These are phyloP conservation scores for Aspergillus sparsus DNA, from an alignment of 495 filamentous ascomycete species.

Conservation along the genomic window DNA sequence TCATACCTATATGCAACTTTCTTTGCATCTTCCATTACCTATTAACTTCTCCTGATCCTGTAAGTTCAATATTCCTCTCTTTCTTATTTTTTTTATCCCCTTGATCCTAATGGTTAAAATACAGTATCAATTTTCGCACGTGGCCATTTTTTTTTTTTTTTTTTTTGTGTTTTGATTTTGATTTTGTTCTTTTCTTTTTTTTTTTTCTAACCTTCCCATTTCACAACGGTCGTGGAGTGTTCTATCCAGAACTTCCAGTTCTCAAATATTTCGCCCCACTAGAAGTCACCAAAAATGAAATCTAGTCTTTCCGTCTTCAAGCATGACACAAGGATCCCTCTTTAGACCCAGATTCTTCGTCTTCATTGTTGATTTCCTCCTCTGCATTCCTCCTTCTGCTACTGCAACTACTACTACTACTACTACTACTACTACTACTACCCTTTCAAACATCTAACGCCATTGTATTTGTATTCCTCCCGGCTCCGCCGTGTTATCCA, in stretches of 20 bases:
- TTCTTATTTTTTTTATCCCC: too few relatives aligned
- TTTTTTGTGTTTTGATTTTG: too few relatives aligned
- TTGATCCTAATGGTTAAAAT: too few relatives aligned
- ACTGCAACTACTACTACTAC: background rate
- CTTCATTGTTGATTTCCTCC: background rate
- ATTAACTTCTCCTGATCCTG: background rate
- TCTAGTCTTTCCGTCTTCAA: slow-evolving; percentile 1
- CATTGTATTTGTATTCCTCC: slow-evolving; percentile 14
- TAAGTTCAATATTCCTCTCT: background rate
- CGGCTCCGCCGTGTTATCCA: background rate
- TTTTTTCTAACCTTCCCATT: too few relatives aligned
- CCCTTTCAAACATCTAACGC: background rate
- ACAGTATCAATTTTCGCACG: background rate
- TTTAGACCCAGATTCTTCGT: background rate
- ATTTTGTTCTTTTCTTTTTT: too few relatives aligned
- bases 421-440: background rate
- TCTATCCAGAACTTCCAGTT: background rate
- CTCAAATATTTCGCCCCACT: slow-evolving; percentile 1
- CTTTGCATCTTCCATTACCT: background rate
- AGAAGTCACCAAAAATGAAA: slow-evolving; percentile 9
- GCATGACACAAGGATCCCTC: slow-evolving; percentile 4
- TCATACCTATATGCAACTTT: background rate
- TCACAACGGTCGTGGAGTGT: background rate
- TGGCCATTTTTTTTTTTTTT: background rate
- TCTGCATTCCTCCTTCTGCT: slow-evolving; percentile 1